Evolutionary conservation across 1,284 basidiomycete genomes (phyloP).

Genomic region (Puccinia polysora): DNA sequence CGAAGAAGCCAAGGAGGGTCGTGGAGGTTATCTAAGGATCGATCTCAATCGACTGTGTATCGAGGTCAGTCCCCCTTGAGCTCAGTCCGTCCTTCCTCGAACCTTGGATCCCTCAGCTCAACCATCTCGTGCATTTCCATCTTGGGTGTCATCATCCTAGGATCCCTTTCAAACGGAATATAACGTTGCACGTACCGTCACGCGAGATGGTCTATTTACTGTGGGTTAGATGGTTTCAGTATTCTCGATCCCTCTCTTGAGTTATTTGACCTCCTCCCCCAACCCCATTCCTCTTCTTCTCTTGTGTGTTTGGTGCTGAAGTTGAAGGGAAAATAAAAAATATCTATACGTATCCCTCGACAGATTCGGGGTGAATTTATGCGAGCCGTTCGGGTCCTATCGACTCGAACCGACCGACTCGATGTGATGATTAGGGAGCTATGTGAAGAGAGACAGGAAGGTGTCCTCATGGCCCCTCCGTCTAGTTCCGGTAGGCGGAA

Average conservation of each 20-base stretch:
- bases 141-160: conserved; percentile 55
- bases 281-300: neutral
- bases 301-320: neutral
- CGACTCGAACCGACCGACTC: conserved; percentile 47
- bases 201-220: conserved; percentile 89
- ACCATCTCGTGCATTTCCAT: neutral
- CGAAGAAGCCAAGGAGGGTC: conserved; percentile 56
- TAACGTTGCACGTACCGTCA: conserved; percentile 94
- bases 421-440: conserved; percentile 49
- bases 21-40: conserved; percentile 64
- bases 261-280: neutral
- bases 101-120: too few relatives aligned
- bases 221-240: conserved; percentile 59
- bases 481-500: conserved; percentile 36
- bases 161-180: conserved; percentile 94
- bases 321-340: neutral
- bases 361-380: conserved; percentile 98
- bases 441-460: conserved; percentile 51
- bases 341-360: neutral
- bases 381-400: conserved; percentile 70
- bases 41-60: conserved; percentile 90
- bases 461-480: conserved; percentile 50
- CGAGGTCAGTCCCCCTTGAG: conserved; percentile 61
- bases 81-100: neutral
- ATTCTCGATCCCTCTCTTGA: too few relatives aligned